phyloP scores from a whole-genome alignment of 192 early-diverging fungal species.

The Coemansia sp. region DNA sequence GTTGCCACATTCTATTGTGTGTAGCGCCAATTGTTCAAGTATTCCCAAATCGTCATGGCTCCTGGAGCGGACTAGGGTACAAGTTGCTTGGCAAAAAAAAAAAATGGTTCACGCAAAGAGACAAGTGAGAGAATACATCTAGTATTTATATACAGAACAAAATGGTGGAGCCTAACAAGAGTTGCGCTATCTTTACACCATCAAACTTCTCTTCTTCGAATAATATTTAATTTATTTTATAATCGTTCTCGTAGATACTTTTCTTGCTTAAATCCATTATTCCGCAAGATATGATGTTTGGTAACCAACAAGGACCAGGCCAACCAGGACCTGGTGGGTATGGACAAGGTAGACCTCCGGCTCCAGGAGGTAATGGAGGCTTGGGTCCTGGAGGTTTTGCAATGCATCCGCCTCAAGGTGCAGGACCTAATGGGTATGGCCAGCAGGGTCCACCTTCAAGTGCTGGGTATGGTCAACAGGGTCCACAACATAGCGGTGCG shows the following conservation, averaged over 20 bases:
- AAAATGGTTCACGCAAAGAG: neutral
- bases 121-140: neutral
- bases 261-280: neutral
- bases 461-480: neutral
- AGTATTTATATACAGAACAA: neutral
- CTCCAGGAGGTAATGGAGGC: neutral
- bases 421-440: neutral
- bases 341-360: slow-evolving; percentile 1
- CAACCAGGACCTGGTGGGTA: slow-evolving; percentile 7
- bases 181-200: neutral
- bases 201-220: neutral
- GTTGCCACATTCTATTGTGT: neutral
- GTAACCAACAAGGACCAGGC: slow-evolving; percentile 19
- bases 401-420: neutral
- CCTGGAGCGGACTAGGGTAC: neutral
- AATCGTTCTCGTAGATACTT: neutral
- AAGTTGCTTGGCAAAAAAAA: neutral
- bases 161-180: neutral
- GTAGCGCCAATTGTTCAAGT: neutral
- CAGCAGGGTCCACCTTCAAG: slow-evolving; percentile 2
- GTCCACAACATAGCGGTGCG: slow-evolving; percentile 9
- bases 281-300: slow-evolving; percentile 9
- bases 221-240: neutral
- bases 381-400: neutral
- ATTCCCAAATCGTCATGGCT: neutral